Percentiles rank a stretch among this genome's conserved stretches.
phyloP scores from a whole-genome alignment of 768 basidiomycete genomes.

The Russula emetica region DNA sequence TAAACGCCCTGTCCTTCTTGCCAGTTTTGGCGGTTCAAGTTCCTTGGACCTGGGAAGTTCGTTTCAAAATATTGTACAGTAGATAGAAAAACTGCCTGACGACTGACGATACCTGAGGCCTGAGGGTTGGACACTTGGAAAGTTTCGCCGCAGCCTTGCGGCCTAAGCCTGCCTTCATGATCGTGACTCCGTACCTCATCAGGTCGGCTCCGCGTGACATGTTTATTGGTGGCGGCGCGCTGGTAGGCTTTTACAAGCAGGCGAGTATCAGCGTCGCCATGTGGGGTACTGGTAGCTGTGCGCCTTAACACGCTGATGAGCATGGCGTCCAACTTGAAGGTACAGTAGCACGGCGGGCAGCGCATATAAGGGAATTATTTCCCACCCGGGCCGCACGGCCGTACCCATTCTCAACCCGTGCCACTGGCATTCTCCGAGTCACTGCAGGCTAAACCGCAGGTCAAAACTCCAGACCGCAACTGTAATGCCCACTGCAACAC shows the following conservation, averaged over 20 bases:
- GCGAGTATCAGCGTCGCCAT: neutral
- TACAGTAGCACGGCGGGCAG: no score
- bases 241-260: neutral
- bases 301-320: constrained; percentile 3
- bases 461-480: neutral
- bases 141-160: no score
- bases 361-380: neutral
- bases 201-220: constrained; percentile 3
- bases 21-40: neutral
- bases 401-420: no score
- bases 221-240: neutral
- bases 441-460: no score
- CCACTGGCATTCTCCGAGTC: no score
- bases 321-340: neutral
- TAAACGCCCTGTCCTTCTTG: no score
- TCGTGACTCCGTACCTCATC: neutral
- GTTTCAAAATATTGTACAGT: neutral
- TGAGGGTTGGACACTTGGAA: neutral
- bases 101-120: neutral
- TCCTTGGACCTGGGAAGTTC: neutral
- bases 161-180: no score
- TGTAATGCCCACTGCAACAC: constrained; percentile 20
- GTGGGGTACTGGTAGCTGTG: neutral
- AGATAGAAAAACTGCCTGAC: neutral
- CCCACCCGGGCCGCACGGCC: no score